Conservation (phyloP, 441 rosid species). For the Populus hybrid region DNA sequence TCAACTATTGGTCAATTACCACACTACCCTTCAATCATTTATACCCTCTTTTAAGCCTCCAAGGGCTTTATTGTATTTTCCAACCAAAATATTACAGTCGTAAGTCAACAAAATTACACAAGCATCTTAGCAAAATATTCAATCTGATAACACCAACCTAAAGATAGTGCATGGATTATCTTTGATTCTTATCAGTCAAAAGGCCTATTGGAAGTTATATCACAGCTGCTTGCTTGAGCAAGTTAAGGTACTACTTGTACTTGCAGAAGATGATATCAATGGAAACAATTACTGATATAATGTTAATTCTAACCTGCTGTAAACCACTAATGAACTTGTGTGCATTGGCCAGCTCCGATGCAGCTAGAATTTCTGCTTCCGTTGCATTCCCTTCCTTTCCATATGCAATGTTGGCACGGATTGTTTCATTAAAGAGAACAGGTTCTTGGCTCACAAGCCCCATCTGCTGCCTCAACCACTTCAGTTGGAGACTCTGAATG, state of each 20-base stretch:
- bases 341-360: conserved; percentile 66
- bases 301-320: conserved; percentile 38
- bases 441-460: conserved; percentile 80
- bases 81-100: background rate
- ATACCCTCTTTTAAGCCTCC: no score
- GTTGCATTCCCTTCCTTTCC: conserved; percentile 59
- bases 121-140: background rate
- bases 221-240: no score
- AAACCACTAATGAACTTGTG: conserved; percentile 68
- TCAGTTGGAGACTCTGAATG: conserved; percentile 40
- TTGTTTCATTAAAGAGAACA: conserved; percentile 61
- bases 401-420: conserved; percentile 65
- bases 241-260: no score
- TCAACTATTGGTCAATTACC: no score
- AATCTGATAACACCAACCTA: background rate
- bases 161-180: background rate
- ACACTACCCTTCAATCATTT: no score
- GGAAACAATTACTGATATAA: no score
- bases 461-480: conserved; percentile 65
- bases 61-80: no score
- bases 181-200: no score
- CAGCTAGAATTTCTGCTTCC: conserved; percentile 55
- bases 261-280: background rate
- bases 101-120: conserved; percentile 21
- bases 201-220: no score